A percentile compares a stretch with the other conserved stretches of the same genome.
These are phyloP conservation scores for Phragmites australis DNA, from an alignment of 176 grass and related monocot species.

Conservation along the genomic window DNA sequence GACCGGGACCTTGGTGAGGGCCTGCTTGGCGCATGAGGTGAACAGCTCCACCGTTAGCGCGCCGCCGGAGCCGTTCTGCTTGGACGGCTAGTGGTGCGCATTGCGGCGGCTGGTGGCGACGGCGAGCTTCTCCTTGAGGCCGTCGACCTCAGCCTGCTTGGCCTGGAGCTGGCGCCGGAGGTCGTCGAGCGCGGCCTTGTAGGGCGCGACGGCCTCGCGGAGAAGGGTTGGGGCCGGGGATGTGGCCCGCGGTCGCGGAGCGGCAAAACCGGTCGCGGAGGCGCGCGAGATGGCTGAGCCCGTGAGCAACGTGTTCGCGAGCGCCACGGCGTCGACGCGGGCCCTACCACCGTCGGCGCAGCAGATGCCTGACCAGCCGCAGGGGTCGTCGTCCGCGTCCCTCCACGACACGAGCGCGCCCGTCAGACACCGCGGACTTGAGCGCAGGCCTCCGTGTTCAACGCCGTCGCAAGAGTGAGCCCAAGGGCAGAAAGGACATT, in stretches of 20 bases:
- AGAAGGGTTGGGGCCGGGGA: constrained; percentile 31
- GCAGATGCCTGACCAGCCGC: no score
- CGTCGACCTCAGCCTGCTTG: constrained; percentile 82
- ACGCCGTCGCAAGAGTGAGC: no score
- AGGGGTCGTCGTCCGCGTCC: no score
- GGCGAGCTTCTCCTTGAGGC: constrained; percentile 67
- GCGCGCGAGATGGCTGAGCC: constrained; percentile 74
- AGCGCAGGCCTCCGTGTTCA: no score
- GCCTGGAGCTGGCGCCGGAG: constrained; percentile 71
- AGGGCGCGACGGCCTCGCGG: constrained; percentile 77
- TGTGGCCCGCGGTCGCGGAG: constrained; percentile 28
- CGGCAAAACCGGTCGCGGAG: constrained; percentile 83
- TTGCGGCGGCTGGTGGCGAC: constrained; percentile 32
- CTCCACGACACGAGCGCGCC: no score
- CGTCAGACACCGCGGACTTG: no score
- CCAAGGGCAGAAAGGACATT: no score
- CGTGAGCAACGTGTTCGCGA: no score
- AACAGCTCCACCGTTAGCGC: constrained; percentile 71
- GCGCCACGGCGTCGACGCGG: no score
- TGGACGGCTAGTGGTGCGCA: constrained; percentile 46
- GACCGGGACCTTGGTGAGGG: constrained; percentile 49
- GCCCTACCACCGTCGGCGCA: no score
- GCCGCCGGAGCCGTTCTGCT: constrained; percentile 26
- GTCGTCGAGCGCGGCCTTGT: constrained; percentile 89
- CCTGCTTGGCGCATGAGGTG: constrained; percentile 57